phyloP scores from a whole-genome alignment of 2,329 filamentous ascomycete species.

The Fusarium sp. region DNA sequence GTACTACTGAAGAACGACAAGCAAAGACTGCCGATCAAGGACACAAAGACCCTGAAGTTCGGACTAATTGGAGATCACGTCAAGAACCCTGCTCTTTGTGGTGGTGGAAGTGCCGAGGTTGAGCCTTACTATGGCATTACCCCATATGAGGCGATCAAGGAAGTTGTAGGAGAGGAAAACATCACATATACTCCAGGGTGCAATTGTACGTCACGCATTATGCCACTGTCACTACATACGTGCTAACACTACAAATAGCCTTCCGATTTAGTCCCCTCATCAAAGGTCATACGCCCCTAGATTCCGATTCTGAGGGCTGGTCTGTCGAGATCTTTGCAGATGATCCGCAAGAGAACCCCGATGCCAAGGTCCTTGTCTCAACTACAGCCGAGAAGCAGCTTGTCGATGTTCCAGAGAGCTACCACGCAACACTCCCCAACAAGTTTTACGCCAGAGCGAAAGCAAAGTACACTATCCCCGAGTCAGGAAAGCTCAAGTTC shows the following conservation, averaged over 20 bases:
- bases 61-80: conserved; percentile 52
- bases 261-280: conserved; percentile 30
- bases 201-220: conserved; percentile 7
- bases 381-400: conserved; percentile 28
- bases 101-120: conserved; percentile 48
- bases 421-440: conserved; percentile 16
- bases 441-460: conserved; percentile 29
- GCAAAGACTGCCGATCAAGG: conserved; percentile 12
- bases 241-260: not conserved
- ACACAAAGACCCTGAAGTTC: conserved; percentile 45
- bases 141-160: conserved; percentile 45
- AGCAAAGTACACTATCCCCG: conserved; percentile 7
- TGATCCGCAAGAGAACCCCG: not conserved
- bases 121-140: conserved; percentile 48
- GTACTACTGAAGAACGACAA: conserved; percentile 23
- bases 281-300: conserved; percentile 9
- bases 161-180: conserved; percentile 32
- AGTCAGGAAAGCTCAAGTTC: conserved; percentile 30
- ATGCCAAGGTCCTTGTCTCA: not conserved
- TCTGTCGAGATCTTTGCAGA: conserved; percentile 27
- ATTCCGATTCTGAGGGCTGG: conserved; percentile 16
- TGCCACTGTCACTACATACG: rapidly evolving
- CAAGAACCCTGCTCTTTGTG: conserved; percentile 45
- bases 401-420: conserved; percentile 30
- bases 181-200: conserved; percentile 33